Evolutionary conservation across 164 flowering plant genomes (phyloP), one percentile per base, ranked within the genome.

Genomic region (Akebia trifoliata): DNA sequence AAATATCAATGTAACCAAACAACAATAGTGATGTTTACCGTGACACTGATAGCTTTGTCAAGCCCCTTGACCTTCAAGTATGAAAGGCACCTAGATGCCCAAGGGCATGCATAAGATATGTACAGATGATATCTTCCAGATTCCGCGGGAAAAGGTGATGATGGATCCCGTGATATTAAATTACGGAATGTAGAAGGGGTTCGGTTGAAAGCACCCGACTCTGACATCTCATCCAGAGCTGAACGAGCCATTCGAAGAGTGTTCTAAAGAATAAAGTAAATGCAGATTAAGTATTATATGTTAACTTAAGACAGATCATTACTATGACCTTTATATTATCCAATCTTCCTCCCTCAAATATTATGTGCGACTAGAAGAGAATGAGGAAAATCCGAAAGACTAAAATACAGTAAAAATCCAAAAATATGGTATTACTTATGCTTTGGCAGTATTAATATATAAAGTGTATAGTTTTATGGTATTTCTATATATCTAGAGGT

Each of bases 21-120:
- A 28, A 38, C 29, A 56, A 56, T 29, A 11, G 15, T 37, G 32
- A 36, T 25, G 39, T 38, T 57, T 79, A 91, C 98, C 70, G 95
- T 67, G 73, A 81, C 77, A 75, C 73, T 69, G 64, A 93, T 87
- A 46, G 89, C 92, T 52, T 78, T 83, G 6, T 87, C 89, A 54
- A 93, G 96, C 49, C 97, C 97, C 73, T 93, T 93, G 49, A 90
- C 62, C 64, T 81, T 80, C 76, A 90, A 61, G 62, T 66, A 86
- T 8, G 97, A 76, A 64, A 90, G 81, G 70, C 99, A 93, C 68
- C 99, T 79, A n/a, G 83, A 81, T 48, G 99, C 99, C 99, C 99
- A 90, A n/a, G 96, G 99, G 43, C 97, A 93, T 20, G 97, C 99
- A 71, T 86, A 90, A 4, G 97, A 90, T 64, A 90, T 60, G 34